phyloP scores from a whole-genome alignment of 306 rosid species.

The Carpinus viminea region DNA sequence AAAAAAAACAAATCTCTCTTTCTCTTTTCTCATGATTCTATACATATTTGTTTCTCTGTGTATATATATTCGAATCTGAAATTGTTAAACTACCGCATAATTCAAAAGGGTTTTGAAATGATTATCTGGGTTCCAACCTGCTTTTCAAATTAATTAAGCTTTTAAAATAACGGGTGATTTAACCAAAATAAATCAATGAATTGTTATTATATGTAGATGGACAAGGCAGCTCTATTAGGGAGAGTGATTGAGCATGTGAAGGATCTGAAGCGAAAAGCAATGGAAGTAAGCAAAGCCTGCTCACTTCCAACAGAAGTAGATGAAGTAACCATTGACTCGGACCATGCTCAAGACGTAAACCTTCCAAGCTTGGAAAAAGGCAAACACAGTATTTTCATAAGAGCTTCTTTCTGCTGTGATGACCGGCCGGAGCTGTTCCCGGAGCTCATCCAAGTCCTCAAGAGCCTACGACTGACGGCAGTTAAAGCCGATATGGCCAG shows the following conservation, averaged over 20 bases:
- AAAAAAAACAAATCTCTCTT: background rate
- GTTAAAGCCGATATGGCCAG: slow-evolving; percentile 82
- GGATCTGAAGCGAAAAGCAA: slow-evolving; percentile 85
- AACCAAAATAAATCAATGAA: background rate
- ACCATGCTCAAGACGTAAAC: slow-evolving; percentile 37
- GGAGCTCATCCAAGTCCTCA: slow-evolving; percentile 78
- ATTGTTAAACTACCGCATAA: background rate
- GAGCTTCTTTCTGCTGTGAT: slow-evolving; percentile 88
- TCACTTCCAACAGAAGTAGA: slow-evolving; percentile 81
- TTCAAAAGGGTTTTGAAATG: background rate
- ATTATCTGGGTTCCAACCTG: no score
- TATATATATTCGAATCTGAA: no score
- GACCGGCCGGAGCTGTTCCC: slow-evolving; percentile 84
- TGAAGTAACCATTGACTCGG: slow-evolving; percentile 68
- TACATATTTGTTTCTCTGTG: no score
- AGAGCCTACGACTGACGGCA: slow-evolving; percentile 64
- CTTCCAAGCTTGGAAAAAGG: slow-evolving; percentile 19
- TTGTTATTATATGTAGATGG: slow-evolving; percentile 61
- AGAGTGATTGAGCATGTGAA: slow-evolving; percentile 89
- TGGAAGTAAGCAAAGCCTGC: slow-evolving; percentile 53
- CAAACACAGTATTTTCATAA: slow-evolving; percentile 42
- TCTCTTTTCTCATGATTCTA: background rate
- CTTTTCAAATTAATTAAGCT: no score
- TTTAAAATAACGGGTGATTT: no score
- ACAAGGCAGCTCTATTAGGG: slow-evolving; percentile 92